Percentiles rank a stretch among this genome's conserved stretches.
These are phyloP conservation scores for Deinandra increscens DNA, from an alignment of 129 eudicot genomes.

Conservation along the genomic window DNA sequence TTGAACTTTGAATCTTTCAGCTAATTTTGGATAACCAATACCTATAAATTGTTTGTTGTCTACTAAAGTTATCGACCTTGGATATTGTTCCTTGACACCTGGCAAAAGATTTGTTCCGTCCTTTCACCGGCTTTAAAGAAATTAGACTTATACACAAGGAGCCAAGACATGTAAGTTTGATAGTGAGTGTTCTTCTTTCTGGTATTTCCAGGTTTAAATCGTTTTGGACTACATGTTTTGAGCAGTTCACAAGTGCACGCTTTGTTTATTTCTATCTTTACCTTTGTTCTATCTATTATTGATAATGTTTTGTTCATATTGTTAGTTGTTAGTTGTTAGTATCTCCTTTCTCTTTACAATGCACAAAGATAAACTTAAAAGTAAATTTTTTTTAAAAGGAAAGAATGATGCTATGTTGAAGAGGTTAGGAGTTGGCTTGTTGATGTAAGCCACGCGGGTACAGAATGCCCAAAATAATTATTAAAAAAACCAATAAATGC, in stretches of 20 bases:
- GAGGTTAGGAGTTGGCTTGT: slow-evolving; percentile 6
- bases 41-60: neutral
- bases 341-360: neutral
- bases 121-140: slow-evolving; percentile 79
- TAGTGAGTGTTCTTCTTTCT: slow-evolving; percentile 2
- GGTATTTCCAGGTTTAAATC: neutral
- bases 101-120: slow-evolving; percentile 76
- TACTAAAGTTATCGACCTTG: neutral
- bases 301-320: neutral
- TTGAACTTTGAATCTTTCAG: neutral
- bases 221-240: neutral
- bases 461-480: neutral
- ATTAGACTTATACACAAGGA: slow-evolving; percentile 89
- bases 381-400: neutral
- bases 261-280: neutral
- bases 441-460: slow-evolving; percentile 3
- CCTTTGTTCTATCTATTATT: neutral
- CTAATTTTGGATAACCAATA: neutral
- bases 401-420: slow-evolving; percentile 11
- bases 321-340: neutral
- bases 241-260: slow-evolving; percentile 6
- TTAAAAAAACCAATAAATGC: neutral
- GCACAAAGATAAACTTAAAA: slow-evolving; percentile 2
- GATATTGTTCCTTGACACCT: slow-evolving; percentile 44
- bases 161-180: slow-evolving; percentile 75